phyloP scores from a whole-genome alignment of 305 asterid species.

The Solanum hybrid region DNA sequence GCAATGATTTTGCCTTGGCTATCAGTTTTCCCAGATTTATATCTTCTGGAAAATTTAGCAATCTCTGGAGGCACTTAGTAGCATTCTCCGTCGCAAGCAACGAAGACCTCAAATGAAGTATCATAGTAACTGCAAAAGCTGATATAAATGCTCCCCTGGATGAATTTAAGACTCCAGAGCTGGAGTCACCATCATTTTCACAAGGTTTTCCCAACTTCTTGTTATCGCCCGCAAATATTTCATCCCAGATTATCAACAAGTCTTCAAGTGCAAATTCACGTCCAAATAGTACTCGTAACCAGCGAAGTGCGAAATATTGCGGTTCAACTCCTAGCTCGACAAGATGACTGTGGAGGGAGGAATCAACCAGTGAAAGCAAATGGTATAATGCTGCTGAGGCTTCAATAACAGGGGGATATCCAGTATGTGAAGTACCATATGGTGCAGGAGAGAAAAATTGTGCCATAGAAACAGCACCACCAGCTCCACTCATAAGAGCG shows the following conservation, averaged over 20 bases:
- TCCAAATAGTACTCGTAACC: conserved; percentile 90
- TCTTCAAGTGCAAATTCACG: conserved; percentile 91
- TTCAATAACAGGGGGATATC: conserved; percentile 79
- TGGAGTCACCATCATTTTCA: conserved; percentile 30
- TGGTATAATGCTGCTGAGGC: conserved; percentile 81
- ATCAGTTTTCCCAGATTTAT: conserved; percentile 51
- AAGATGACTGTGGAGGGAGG: conserved; percentile 80
- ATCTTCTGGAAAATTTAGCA: conserved; percentile 73
- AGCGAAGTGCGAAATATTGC: conserved; percentile 82
- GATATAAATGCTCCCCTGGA: conserved; percentile 85
- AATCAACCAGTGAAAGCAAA: conserved; percentile 76
- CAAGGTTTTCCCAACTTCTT: conserved; percentile 18
- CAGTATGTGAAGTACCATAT: conserved; percentile 36
- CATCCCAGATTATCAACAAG: conserved; percentile 84
- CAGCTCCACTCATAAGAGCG: conserved; percentile 77
- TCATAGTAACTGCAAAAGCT: conserved; percentile 89
- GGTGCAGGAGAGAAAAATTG: conserved; percentile 72
- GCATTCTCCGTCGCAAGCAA: conserved; percentile 91
- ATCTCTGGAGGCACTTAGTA: conserved; percentile 73
- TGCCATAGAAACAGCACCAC: conserved; percentile 79
- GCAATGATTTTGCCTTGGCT: conserved; percentile 72
- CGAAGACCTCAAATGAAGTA: conserved; percentile 71
- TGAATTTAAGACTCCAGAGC: conserved; percentile 56
- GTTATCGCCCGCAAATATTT: conserved; percentile 64
- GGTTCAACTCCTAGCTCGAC: conserved; percentile 96